These are phyloP conservation scores for Backusella mclennaniae DNA, from an alignment of 192 early-diverging fungal species.

Conservation along the genomic window DNA sequence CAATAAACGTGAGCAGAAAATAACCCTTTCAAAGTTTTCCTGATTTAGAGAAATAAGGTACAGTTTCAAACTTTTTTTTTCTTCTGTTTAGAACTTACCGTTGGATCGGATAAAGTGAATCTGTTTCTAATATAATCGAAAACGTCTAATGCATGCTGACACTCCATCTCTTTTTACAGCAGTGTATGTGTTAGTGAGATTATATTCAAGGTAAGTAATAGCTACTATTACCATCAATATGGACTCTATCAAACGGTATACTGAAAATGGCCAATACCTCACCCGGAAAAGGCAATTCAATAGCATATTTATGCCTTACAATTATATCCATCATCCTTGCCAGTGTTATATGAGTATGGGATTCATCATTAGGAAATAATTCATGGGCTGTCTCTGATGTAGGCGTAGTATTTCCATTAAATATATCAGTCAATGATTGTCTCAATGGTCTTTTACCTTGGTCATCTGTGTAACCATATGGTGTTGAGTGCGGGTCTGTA, in stretches of 20 bases:
- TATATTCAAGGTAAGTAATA: not conserved
- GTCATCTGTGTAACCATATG: not conserved
- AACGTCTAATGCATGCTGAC: slow-evolving; percentile 35
- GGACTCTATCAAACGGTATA: slow-evolving; percentile 18
- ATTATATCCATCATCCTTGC: not conserved
- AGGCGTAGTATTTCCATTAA: not conserved
- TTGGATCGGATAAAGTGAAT: slow-evolving; percentile 19
- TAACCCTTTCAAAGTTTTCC: slow-evolving; percentile 37
- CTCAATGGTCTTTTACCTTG: not conserved
- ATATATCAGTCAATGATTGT: not conserved
- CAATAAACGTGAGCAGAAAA: slow-evolving; percentile 36
- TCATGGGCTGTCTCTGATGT: not conserved
- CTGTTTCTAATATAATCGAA: slow-evolving; percentile 35
- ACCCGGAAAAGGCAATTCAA: slow-evolving; percentile 17
- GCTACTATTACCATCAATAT: slow-evolving; percentile 11
- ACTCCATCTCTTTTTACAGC: slow-evolving; percentile 27
- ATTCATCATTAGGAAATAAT: not conserved
- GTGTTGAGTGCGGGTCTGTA: not conserved
- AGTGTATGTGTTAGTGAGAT: not conserved
- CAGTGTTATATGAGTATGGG: not conserved
- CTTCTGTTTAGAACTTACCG: slow-evolving; percentile 14
- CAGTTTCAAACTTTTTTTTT: not conserved
- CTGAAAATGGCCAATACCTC: slow-evolving; percentile 26
- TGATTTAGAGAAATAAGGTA: not conserved
- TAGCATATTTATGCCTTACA: slow-evolving; percentile 13